Evolutionary conservation across 805 yeast species (phyloP), one percentile per base, ranked within the genome.

Genomic region (Ogataea nakhonphanomensis): DNA sequence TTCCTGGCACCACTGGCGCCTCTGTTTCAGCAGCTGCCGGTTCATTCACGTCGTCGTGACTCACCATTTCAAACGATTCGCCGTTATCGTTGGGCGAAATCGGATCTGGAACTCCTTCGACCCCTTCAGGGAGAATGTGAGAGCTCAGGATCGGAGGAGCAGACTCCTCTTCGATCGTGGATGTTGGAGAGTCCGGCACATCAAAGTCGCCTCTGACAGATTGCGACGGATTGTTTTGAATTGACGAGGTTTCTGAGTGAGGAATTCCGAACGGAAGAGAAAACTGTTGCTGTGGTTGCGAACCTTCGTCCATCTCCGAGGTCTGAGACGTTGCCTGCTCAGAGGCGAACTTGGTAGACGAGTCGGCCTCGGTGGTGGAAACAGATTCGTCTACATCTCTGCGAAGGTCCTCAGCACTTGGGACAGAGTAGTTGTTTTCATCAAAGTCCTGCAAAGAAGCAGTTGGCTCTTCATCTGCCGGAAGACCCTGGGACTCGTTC

Each of bases 201-300:
- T 76, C 79, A 11, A 70, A 61, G 46, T 81, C 96, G 47, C 85
- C 95, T 45, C 96, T 79, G 7, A 88, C 95, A 15, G 95, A 85
- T 62, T 79, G 77, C 0, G 97, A 90, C 2, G 97, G 88, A 59
- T 91, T 89, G 64, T 90, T 90, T 53, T 84, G 91, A 25, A 89
- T 95, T 31, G 95, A 85, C 0, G 96, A 88, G 0, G 96, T 85
- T 28, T 84, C 76, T 0, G 95, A 85, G 43, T 81, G 84, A 2
- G 95, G 85, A 53, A 93, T 70, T 26, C 63, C 65, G 57, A 76
- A 64, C 42, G 71, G 78, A 43, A 57, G 51, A 3, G 54, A 46
- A 39, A 58, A 58, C 33, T 47, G 58, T 36, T 50, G 58, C 33
- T 48, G 57, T 8, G 54, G 41, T 35, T 46, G 51, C 11, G 40